Evolutionary conservation across 768 basidiomycete genomes (phyloP).

Genomic region (Phanerodontia chrysosporium): DNA sequence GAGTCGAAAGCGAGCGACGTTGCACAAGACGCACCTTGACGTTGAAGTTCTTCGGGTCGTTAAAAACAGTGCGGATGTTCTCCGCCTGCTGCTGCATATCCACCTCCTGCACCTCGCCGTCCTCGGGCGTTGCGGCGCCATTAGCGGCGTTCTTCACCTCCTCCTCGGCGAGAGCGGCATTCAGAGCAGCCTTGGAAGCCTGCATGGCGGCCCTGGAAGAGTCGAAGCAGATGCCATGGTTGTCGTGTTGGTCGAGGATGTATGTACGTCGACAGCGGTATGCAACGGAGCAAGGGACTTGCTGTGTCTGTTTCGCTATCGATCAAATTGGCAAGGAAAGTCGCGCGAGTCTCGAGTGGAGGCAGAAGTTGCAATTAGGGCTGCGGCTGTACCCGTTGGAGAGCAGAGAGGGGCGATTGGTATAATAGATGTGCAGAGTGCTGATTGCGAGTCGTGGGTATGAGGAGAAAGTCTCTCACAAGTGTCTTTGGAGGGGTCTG

Average conservation of each 20-base stretch:
- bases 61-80: constrained; percentile 88
- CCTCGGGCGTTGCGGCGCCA: constrained; percentile 42
- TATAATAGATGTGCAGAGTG: background rate
- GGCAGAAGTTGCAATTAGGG: background rate
- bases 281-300: background rate
- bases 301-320: constrained; percentile 10
- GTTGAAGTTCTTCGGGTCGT: constrained; percentile 88
- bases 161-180: constrained; percentile 65
- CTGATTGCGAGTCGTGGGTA: background rate
- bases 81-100: constrained; percentile 83
- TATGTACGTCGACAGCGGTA: background rate
- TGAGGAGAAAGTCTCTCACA: constrained; percentile 4
- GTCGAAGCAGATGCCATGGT: constrained; percentile 32
- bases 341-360: background rate
- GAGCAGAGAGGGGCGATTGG: background rate
- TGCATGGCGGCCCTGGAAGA: constrained; percentile 65
- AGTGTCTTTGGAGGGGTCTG: background rate
- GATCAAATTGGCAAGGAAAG: constrained; percentile 3
- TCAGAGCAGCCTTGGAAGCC: constrained; percentile 75
- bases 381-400: constrained; percentile 3
- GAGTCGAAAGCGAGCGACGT: background rate
- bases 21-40: constrained; percentile 66
- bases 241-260: background rate
- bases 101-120: constrained; percentile 84
- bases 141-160: constrained; percentile 26